Evolutionary conservation across 768 basidiomycete genomes (phyloP).

Genomic region (Serendipita vermifera): DNA sequence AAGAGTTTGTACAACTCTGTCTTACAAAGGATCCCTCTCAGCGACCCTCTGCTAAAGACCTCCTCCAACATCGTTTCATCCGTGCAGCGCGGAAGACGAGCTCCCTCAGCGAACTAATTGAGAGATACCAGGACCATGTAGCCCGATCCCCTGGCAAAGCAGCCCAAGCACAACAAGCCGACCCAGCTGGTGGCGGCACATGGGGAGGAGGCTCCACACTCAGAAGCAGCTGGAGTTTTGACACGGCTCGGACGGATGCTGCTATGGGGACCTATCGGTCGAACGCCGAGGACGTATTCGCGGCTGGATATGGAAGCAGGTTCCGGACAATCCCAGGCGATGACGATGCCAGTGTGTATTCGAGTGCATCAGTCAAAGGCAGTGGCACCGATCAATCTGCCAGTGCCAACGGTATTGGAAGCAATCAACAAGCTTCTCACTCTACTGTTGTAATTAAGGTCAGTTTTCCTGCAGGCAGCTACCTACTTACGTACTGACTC

Average conservation of each 20-base stretch:
- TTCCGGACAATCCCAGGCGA: conserved; percentile 41
- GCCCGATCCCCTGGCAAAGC: conserved; percentile 35
- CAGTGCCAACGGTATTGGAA: conserved; percentile 30
- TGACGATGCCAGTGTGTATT: conserved; percentile 32
- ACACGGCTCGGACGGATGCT: conserved; percentile 54
- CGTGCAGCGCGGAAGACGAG: conserved; percentile 69
- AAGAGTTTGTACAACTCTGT: conserved; percentile 83
- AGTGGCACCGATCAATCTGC: conserved; percentile 38
- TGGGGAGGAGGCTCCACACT: conserved; percentile 69
- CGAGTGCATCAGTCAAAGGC: conserved; percentile 28
- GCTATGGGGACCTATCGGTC: conserved; percentile 67
- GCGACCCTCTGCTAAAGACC: conserved; percentile 84
- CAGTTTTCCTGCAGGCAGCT: conserved; percentile 8
- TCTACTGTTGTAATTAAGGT: conserved; percentile 56
- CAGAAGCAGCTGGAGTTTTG: conserved; percentile 93
- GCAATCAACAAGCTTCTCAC: conserved; percentile 43
- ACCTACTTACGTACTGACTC: neutral
- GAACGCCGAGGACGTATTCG: conserved; percentile 49
- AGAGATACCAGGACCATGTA: conserved; percentile 71
- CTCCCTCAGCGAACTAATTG: conserved; percentile 74
- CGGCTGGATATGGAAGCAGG: conserved; percentile 21
- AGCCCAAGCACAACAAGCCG: conserved; percentile 18
- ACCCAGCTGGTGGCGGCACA: conserved; percentile 34
- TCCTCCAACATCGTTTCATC: conserved; percentile 90
- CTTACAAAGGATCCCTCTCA: conserved; percentile 84